Percentiles rank a stretch among this genome's conserved stretches.
phyloP scores from a whole-genome alignment of 2,329 filamentous ascomycete species.

The Pyrenochaeta sp. region DNA sequence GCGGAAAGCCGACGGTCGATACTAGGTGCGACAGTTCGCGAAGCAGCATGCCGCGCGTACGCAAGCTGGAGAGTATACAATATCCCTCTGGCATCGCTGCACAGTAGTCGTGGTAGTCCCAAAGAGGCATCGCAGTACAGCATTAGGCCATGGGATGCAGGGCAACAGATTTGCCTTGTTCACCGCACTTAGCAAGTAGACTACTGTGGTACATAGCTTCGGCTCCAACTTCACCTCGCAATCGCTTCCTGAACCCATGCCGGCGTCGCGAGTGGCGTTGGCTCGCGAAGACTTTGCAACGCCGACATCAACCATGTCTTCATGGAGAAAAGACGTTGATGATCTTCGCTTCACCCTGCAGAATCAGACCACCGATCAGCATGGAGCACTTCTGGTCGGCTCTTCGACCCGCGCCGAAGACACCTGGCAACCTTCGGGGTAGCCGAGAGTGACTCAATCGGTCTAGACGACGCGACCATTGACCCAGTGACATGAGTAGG shows the following conservation, averaged over 20 bases:
- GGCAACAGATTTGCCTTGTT: neutral
- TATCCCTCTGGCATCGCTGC: constrained; percentile 9
- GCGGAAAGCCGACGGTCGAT: neutral
- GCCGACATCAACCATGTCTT: constrained; percentile 8
- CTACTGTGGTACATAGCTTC: constrained; percentile 17
- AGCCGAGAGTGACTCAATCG: constrained; percentile 21
- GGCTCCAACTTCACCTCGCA: constrained; percentile 35
- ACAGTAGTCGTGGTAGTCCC: neutral
- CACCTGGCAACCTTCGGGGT: constrained; percentile 16
- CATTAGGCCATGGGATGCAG: neutral
- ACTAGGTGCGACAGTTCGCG: neutral
- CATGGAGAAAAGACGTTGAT: constrained; percentile 14
- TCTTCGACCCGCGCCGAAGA: constrained; percentile 4
- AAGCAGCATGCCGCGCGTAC: neutral
- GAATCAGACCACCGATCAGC: constrained; percentile 40
- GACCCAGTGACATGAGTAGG: constrained; percentile 4
- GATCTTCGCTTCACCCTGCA: constrained; percentile 31
- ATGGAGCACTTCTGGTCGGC: constrained; percentile 13
- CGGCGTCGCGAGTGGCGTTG: constrained; percentile 17
- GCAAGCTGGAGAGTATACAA: neutral
- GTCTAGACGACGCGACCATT: constrained; percentile 8
- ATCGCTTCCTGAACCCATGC: constrained; percentile 28
- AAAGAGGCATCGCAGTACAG: neutral
- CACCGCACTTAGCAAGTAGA: constrained; percentile 1
- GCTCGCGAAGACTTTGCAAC: constrained; percentile 16